Conservation (phyloP, 129 eudicot genomes). For the Flaveria trinervia region DNA sequence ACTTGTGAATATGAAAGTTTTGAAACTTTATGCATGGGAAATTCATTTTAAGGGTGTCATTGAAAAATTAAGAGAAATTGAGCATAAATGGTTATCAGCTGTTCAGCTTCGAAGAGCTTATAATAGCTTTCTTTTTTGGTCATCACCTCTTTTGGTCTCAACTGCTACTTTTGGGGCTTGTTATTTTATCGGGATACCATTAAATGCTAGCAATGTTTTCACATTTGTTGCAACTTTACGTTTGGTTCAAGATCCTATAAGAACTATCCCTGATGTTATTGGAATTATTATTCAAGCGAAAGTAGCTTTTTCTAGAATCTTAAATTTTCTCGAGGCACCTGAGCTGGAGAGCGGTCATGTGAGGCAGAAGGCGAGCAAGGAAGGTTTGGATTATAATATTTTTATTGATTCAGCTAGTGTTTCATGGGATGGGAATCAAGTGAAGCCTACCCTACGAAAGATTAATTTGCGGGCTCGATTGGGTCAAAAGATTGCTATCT, state of each 20-base stretch:
- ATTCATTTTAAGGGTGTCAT: conserved; percentile 76
- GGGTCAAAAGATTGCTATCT: conserved; percentile 82
- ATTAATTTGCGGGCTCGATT: conserved; percentile 55
- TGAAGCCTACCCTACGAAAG: conserved; percentile 63
- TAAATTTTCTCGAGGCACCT: conserved; percentile 83
- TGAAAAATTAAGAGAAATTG: conserved; percentile 60
- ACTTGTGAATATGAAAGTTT: conserved; percentile 90
- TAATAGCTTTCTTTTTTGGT: conserved; percentile 82
- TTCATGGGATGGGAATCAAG: conserved; percentile 69
- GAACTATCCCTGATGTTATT: conserved; percentile 89
- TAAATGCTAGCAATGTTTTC: conserved; percentile 84
- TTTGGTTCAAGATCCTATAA: conserved; percentile 87
- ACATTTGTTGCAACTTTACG: conserved; percentile 94
- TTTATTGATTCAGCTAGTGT: conserved; percentile 59
- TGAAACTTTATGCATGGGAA: conserved; percentile 95
- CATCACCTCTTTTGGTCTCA: conserved; percentile 86
- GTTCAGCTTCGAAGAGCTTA: conserved; percentile 84
- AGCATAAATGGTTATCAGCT: conserved; percentile 72
- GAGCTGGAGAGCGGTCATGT: conserved; percentile 65
- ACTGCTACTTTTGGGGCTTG: conserved; percentile 96
- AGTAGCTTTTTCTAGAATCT: conserved; percentile 77
- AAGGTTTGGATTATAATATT: conserved; percentile 34
- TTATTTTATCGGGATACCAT: conserved; percentile 67
- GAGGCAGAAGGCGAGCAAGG: conserved; percentile 43
- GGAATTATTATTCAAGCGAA: conserved; percentile 87